Evolutionary conservation across 2,329 filamentous ascomycete genomes (phyloP).

Genomic region (Fusarium cyanostomum): DNA sequence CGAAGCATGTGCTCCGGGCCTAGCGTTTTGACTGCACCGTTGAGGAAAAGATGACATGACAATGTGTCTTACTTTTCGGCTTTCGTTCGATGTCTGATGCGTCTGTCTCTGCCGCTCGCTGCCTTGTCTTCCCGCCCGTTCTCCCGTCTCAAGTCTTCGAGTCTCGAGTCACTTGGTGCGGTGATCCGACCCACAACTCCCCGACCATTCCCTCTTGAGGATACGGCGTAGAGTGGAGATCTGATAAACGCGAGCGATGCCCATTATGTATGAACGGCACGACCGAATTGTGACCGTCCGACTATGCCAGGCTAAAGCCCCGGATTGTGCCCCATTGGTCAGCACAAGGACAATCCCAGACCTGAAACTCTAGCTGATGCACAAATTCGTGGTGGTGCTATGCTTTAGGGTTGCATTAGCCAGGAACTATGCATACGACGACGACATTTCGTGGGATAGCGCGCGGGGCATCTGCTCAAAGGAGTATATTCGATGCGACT

Average conservation of each 20-base stretch:
- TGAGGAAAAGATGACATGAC: constrained; percentile 19
- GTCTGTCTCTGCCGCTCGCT: constrained; percentile 23
- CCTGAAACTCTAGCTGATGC: constrained; percentile 51
- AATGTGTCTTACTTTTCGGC: constrained; percentile 18
- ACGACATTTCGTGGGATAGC: constrained; percentile 24
- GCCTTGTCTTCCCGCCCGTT: constrained; percentile 2
- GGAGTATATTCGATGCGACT: constrained; percentile 14
- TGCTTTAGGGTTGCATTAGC: constrained; percentile 45
- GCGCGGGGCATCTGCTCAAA: constrained; percentile 23
- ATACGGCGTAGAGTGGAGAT: constrained; percentile 32
- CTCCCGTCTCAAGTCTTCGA: constrained; percentile 24
- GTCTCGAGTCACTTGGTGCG: constrained; percentile 1
- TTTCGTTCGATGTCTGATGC: constrained; percentile 23
- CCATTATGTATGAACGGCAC: constrained; percentile 40
- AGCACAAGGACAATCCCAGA: constrained; percentile 20
- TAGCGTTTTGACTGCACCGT: constrained; percentile 13
- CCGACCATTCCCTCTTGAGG: constrained; percentile 28
- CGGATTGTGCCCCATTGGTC: constrained; percentile 47
- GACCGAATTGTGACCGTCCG: constrained; percentile 39
- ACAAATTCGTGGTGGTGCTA: constrained; percentile 42
- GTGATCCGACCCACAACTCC: constrained; percentile 20
- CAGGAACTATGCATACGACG: constrained; percentile 39
- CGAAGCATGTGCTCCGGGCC: constrained; percentile 24
- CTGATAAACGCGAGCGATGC: constrained; percentile 28
- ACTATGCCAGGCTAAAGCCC: constrained; percentile 26